phyloP scores from a whole-genome alignment of 495 filamentous ascomycete genomes.

The Hyaloscypha hepaticicola region DNA sequence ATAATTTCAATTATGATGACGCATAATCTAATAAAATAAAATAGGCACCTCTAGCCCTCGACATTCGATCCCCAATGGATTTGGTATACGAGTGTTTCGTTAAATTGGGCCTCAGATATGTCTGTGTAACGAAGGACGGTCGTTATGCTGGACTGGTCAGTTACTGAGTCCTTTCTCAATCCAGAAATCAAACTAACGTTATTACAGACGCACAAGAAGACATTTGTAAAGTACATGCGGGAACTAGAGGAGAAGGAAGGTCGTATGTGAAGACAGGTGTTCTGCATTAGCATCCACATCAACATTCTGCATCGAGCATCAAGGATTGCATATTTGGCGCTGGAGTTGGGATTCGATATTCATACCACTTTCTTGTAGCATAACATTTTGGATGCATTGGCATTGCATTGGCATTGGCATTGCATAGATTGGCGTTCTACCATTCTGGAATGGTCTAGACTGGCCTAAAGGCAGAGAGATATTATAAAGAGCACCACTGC shows the following conservation, averaged over 20 bases:
- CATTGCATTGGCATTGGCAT: conserved; percentile 13
- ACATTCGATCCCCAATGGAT: conserved; percentile 89
- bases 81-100: conserved; percentile 96
- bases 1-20: background rate
- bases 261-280: conserved; percentile 16
- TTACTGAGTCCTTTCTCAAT: background rate
- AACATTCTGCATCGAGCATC: background rate
- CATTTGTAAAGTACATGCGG: conserved; percentile 92
- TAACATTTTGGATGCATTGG: conserved; percentile 3
- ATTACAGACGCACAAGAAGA: conserved; percentile 73
- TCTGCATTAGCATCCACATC: conserved; percentile 4
- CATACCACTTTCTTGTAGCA: conserved; percentile 4
- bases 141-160: conserved; percentile 80
- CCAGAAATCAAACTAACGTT: conserved; percentile 41
- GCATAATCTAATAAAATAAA: background rate
- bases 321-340: conserved; percentile 1
- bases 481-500: background rate
- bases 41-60: conserved; percentile 75
- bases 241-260: conserved; percentile 65
- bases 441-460: background rate
- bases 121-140: conserved; percentile 84
- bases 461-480: background rate
- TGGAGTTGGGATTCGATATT: background rate
- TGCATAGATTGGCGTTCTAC: background rate
- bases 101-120: conserved; percentile 88